A percentile compares a stretch with the other conserved stretches of the same genome.
phyloP scores from a whole-genome alignment of 2,329 filamentous ascomycete genomes.

The Thielaviopsis musarum region DNA sequence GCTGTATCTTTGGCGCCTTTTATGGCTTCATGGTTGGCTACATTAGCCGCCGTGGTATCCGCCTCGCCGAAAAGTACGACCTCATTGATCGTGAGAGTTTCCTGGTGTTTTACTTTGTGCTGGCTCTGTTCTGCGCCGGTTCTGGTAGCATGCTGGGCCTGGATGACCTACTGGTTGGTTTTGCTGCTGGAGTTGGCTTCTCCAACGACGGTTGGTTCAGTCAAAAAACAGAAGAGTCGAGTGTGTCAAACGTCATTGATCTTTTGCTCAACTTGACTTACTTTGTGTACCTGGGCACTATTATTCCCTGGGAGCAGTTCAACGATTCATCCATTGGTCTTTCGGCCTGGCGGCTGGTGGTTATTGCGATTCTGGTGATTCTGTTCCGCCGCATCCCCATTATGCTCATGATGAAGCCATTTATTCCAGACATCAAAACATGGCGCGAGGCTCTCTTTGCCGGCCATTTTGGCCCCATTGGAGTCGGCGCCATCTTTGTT shows the following conservation, averaged over 20 bases:
- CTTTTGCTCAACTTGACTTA: conserved; percentile 91
- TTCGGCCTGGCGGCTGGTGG: conserved; percentile 76
- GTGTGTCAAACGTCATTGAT: conserved; percentile 98
- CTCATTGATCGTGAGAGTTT: conserved; percentile 94
- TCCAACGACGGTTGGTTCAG: conserved; percentile 99
- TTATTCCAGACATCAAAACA: conserved; percentile 94
- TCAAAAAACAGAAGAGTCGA: conserved; percentile 94
- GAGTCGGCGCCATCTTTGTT: conserved; percentile 90
- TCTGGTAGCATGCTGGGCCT: conserved; percentile 81
- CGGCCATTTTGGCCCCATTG: conserved; percentile 93
- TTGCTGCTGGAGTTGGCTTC: conserved; percentile 92
- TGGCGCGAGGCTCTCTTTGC: conserved; percentile 96
- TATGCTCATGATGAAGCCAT: conserved; percentile 77
- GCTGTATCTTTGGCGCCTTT: conserved; percentile 82
- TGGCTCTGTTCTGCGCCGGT: conserved; percentile 89
- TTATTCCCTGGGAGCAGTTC: conserved; percentile 90
- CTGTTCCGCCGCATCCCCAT: conserved; percentile 91
- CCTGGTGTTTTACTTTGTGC: conserved; percentile 93
- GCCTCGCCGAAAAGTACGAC: conserved; percentile 65
- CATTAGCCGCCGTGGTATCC: conserved; percentile 77
- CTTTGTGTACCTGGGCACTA: conserved; percentile 94
- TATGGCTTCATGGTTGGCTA: conserved; percentile 84
- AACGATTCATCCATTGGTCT: conserved; percentile 60
- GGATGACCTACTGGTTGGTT: conserved; percentile 88
- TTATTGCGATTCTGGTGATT: conserved; percentile 84